These are phyloP conservation scores for Talaromyces pinophilus DNA, from an alignment of 2,329 filamentous ascomycete genomes.

Conservation along the genomic window DNA sequence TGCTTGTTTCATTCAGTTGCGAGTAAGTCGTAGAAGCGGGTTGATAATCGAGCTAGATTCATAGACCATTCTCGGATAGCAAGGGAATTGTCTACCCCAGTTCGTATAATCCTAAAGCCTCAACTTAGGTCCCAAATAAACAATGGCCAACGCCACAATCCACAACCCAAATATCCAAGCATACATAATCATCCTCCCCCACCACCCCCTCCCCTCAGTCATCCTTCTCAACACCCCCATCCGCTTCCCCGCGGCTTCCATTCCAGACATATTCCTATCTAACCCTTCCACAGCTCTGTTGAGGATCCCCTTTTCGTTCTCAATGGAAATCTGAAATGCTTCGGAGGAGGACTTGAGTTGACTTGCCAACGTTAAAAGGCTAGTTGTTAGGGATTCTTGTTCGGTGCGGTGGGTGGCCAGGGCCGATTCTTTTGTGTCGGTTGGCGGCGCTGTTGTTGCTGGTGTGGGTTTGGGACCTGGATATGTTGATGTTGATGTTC, in stretches of 20 bases:
- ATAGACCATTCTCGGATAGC: not conserved
- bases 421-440: conserved; percentile 58
- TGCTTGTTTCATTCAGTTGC: not conserved
- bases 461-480: conserved; percentile 1
- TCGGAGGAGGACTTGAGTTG: conserved; percentile 75
- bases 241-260: conserved; percentile 72
- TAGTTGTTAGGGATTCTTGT: conserved; percentile 78
- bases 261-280: conserved; percentile 71
- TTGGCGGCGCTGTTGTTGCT: conserved; percentile 13
- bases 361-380: conserved; percentile 76
- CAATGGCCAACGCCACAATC: conserved; percentile 73
- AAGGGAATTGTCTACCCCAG: not conserved
- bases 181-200: conserved; percentile 80
- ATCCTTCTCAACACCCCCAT: conserved; percentile 78
- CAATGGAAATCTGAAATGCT: conserved; percentile 70
- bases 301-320: conserved; percentile 72
- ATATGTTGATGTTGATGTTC: conserved; percentile 1
- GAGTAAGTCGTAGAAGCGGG: not conserved
- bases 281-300: conserved; percentile 71
- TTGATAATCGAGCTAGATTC: not conserved
- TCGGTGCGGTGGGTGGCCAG: conserved; percentile 76
- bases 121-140: conserved; percentile 85
- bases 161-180: conserved; percentile 80
- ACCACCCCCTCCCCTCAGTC: conserved; percentile 87
- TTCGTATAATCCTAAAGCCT: conserved; percentile 62